Evolutionary conservation across 306 rosid species (phyloP).

Genomic region (Notholithocarpus densiflorus): DNA sequence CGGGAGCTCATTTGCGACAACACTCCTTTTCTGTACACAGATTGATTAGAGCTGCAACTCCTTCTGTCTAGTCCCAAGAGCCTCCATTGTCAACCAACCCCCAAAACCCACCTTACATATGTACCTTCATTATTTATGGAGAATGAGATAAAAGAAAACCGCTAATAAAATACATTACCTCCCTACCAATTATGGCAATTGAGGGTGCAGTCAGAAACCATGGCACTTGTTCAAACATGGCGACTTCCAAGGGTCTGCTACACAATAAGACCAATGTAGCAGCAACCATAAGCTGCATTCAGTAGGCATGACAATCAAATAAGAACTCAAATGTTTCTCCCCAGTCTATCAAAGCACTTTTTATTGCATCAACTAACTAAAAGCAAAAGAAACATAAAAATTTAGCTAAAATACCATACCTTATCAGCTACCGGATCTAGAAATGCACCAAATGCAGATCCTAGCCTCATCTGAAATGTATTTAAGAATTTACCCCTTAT

Average conservation of each 20-base stretch:
- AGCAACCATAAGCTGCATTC: slow-evolving; percentile 96
- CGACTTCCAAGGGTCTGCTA: slow-evolving; percentile 67
- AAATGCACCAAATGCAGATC: slow-evolving; percentile 96
- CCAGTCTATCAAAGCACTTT: slow-evolving; percentile 1
- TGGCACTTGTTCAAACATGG: slow-evolving; percentile 54
- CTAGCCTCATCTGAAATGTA: slow-evolving; percentile 74
- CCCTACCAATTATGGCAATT: slow-evolving; percentile 88
- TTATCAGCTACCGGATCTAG: slow-evolving; percentile 99
- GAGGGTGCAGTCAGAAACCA: slow-evolving; percentile 87
- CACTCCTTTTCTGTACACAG: no score
- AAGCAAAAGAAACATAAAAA: not conserved
- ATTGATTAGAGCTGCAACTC: not conserved
- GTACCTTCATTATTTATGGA: not conserved
- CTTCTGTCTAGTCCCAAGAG: not conserved
- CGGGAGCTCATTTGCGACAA: not conserved
- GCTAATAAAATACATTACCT: slow-evolving; percentile 45
- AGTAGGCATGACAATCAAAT: slow-evolving; percentile 15
- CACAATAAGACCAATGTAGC: slow-evolving; percentile 84
- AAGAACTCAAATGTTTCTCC: slow-evolving; percentile 1
- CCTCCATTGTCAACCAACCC: not conserved
- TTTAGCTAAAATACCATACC: slow-evolving; percentile 45
- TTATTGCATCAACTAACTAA: not conserved
- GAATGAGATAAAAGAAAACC: not conserved
- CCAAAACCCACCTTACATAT: no score
- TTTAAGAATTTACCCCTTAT: not conserved